Evolutionary conservation across 345 rosid species (phyloP).

Genomic region (Trapa incisa): DNA sequence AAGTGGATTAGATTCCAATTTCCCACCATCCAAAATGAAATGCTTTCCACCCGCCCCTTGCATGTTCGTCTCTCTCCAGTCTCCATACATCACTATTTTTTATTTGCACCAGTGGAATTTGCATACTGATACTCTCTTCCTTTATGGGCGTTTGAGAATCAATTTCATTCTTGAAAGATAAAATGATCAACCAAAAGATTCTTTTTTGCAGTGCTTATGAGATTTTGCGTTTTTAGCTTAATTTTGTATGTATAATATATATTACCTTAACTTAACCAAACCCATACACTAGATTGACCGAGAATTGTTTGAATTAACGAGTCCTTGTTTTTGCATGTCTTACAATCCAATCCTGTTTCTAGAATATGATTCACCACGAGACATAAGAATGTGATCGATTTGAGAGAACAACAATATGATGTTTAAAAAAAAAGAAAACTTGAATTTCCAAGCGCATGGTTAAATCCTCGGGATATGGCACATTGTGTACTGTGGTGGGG

Average conservation of each 20-base stretch:
- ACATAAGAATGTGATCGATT: neutral
- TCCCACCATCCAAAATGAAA: neutral
- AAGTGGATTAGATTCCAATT: neutral
- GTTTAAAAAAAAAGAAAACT: neutral
- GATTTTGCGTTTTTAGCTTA: too few relatives aligned
- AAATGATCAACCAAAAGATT: neutral
- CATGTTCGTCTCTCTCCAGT: neutral
- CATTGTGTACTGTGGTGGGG: neutral
- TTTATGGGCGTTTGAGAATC: neutral
- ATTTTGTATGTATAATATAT: too few relatives aligned
- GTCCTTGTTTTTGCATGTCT: neutral
- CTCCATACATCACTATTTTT: too few relatives aligned
- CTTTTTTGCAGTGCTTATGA: too few relatives aligned
- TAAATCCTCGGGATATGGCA: neutral
- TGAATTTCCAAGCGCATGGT: neutral
- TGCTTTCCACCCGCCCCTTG: neutral
- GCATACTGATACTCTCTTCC: neutral
- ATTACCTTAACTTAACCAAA: too few relatives aligned
- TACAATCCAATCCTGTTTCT: neutral
- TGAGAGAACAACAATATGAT: neutral
- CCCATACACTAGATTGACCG: too few relatives aligned
- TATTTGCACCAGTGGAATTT: neutral
- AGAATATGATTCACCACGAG: neutral
- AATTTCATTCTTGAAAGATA: neutral
- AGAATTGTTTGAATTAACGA: neutral